Percentiles rank a stretch among this genome's conserved stretches.
These are phyloP conservation scores for Pyrus pyrifolia DNA, from an alignment of 306 rosid genomes.

Conservation along the genomic window DNA sequence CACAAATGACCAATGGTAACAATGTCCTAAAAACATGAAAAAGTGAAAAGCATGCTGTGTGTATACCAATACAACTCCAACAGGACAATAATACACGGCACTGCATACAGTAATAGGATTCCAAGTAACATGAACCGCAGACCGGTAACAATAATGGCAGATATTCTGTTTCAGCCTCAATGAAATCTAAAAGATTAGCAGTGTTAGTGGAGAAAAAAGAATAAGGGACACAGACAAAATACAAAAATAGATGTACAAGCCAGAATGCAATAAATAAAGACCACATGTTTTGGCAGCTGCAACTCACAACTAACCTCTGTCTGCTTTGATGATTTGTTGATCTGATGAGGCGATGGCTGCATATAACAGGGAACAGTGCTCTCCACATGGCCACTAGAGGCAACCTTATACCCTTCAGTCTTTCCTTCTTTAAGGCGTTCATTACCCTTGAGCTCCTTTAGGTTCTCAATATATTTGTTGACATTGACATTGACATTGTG, in stretches of 20 bases:
- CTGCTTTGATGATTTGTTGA: constrained; percentile 43
- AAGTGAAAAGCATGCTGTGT: background rate
- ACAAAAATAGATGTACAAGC: background rate
- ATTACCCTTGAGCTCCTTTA: constrained; percentile 40
- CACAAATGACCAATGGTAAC: background rate
- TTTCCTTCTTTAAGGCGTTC: constrained; percentile 41
- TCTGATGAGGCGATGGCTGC: constrained; percentile 37
- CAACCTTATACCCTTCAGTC: constrained; percentile 36
- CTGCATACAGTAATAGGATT: background rate
- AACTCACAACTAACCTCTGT: constrained; percentile 35
- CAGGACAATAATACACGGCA: too few relatives aligned
- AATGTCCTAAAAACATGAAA: background rate
- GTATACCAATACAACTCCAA: background rate
- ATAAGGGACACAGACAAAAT: background rate
- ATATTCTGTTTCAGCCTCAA: background rate
- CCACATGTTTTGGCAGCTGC: background rate
- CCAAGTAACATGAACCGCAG: constrained; percentile 3
- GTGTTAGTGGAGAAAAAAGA: background rate
- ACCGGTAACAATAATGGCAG: background rate
- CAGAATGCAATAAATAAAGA: background rate
- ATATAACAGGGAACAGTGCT: constrained; percentile 23
- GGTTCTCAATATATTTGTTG: constrained; percentile 39
- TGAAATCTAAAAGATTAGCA: background rate
- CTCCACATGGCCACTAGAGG: constrained; percentile 34
- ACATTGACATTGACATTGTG: constrained; percentile 23